phyloP scores from a whole-genome alignment of 495 filamentous ascomycete species.

The Annulohypoxylon stygium region DNA sequence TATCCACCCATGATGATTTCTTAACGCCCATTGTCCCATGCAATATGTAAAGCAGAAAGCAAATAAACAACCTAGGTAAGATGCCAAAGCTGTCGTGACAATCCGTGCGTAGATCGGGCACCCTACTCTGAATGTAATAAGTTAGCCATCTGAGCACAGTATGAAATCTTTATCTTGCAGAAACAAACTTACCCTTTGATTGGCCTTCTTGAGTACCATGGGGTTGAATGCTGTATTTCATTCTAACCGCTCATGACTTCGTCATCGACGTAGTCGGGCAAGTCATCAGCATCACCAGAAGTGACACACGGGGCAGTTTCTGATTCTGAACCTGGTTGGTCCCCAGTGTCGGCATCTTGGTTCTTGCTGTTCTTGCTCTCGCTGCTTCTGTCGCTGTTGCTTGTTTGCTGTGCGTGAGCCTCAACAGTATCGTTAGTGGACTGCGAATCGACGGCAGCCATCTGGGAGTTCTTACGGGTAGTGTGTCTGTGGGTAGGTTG shows the following conservation, averaged over 20 bases:
- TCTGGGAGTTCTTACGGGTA: not conserved
- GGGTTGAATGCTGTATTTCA: not conserved
- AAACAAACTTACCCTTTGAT: not conserved
- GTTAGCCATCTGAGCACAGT: not conserved
- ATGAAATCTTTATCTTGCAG: not conserved
- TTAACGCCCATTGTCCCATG: not conserved
- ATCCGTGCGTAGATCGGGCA: not conserved
- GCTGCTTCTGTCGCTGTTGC: no score
- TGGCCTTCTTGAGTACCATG: not conserved
- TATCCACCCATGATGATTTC: not conserved
- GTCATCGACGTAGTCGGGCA: no score
- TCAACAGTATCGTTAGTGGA: not conserved
- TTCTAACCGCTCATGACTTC: not conserved
- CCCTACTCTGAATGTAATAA: not conserved
- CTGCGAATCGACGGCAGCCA: not conserved
- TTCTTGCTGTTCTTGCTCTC: no score
- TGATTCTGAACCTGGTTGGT: no score
- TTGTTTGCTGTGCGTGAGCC: not conserved
- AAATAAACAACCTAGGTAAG: not conserved
- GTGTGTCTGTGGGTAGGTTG: not conserved
- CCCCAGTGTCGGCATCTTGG: no score
- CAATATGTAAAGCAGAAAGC: not conserved
- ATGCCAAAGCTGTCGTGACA: not conserved
- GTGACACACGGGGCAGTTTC: not conserved
- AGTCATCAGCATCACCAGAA: not conserved